phyloP scores from a whole-genome alignment of 2,329 filamentous ascomycete genomes.

The Graphilbum sp. region DNA sequence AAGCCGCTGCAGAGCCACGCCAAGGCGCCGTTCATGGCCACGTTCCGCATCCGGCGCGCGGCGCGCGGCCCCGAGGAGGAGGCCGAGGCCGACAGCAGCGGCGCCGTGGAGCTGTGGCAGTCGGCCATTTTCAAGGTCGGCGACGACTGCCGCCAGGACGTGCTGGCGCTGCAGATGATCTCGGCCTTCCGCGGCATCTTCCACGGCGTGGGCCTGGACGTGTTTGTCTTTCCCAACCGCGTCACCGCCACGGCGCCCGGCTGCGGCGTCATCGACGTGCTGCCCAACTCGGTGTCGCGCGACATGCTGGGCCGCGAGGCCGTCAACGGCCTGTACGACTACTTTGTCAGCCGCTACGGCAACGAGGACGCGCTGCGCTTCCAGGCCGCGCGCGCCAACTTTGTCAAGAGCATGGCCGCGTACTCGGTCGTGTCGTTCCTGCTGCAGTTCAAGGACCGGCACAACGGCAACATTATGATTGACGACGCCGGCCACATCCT shows the following conservation, averaged over 20 bases:
- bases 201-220: conserved; percentile 83
- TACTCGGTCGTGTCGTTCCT: conserved; percentile 96
- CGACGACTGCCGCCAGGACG: conserved; percentile 94
- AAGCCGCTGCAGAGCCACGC: conserved; percentile 96
- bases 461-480: conserved; percentile 99
- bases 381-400: conserved; percentile 89
- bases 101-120: conserved; percentile 76
- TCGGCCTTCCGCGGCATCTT: conserved; percentile 95
- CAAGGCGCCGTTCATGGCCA: conserved; percentile 98
- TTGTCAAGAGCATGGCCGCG: conserved; percentile 98
- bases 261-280: conserved; percentile 93
- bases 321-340: conserved; percentile 95
- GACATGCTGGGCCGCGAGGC: conserved; percentile 98
- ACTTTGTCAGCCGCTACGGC: conserved; percentile 94
- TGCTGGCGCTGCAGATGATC: conserved; percentile 94
- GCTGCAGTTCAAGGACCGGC: conserved; percentile 95
- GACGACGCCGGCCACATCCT: conserved; percentile 94
- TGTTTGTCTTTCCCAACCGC: conserved; percentile 92
- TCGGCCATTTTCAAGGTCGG: conserved; percentile 99
- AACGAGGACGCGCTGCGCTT: conserved; percentile 90
- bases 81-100: conserved; percentile 25
- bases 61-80: conserved; percentile 35
- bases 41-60: conserved; percentile 72
- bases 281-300: conserved; percentile 93
- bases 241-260: conserved; percentile 95